A percentile compares a stretch with the other conserved stretches of the same genome.
phyloP scores from a whole-genome alignment of 2,329 filamentous ascomycete genomes.

The Fonsecaea pugnacius region DNA sequence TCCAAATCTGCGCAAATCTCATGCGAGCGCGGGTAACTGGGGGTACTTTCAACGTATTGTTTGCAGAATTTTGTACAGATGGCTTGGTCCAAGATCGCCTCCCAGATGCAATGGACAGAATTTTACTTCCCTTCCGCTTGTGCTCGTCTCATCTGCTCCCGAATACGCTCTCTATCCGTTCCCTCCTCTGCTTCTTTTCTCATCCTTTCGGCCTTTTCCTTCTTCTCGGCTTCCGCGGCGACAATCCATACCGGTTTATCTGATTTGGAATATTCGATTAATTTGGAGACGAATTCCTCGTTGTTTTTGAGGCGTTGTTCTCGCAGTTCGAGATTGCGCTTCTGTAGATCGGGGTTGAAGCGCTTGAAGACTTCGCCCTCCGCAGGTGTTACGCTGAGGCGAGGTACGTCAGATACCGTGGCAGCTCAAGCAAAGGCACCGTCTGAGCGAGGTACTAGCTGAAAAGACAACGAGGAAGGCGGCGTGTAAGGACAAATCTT shows the following conservation, averaged over 20 bases:
- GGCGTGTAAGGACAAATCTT: conserved; percentile 24
- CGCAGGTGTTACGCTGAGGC: conserved; percentile 60
- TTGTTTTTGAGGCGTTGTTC: conserved; percentile 81
- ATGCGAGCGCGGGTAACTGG: not conserved
- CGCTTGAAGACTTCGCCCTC: conserved; percentile 88
- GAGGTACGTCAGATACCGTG: not conserved
- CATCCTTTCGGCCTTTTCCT: conserved; percentile 44
- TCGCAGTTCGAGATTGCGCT: conserved; percentile 78
- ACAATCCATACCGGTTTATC: conserved; percentile 74
- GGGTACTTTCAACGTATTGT: conserved; percentile 2
- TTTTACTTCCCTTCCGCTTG: conserved; percentile 34
- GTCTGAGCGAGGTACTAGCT: not conserved
- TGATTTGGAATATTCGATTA: conserved; percentile 89
- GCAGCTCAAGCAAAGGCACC: not conserved
- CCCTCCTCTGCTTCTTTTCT: conserved; percentile 47
- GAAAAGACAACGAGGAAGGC: not conserved
- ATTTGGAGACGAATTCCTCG: conserved; percentile 77
- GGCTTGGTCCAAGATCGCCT: not conserved
- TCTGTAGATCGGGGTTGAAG: conserved; percentile 95
- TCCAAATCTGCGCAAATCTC: conserved; percentile 1
- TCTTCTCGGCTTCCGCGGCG: conserved; percentile 48
- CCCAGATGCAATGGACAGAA: not conserved
- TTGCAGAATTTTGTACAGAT: conserved; percentile 8
- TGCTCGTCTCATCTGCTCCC: conserved; percentile 48
- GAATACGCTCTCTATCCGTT: conserved; percentile 41